Percentiles rank a stretch among this genome's conserved stretches.
These are phyloP conservation scores for Lumnitzera littorea DNA, from an alignment of 345 rosid genomes.

Conservation along the genomic window DNA sequence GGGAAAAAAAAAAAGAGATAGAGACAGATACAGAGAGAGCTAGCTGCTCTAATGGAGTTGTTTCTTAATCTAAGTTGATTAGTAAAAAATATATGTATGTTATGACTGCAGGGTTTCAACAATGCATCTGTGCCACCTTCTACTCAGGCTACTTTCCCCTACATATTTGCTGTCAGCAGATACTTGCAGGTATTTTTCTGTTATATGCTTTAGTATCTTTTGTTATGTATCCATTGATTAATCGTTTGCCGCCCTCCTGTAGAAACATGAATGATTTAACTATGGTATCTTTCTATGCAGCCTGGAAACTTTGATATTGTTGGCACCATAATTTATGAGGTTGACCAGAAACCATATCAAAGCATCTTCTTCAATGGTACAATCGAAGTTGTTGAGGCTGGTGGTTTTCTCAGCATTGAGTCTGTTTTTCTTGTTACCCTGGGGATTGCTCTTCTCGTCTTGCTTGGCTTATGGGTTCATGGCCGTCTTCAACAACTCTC, in stretches of 20 bases:
- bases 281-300: constrained; percentile 25
- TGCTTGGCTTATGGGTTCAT: constrained; percentile 61
- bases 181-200: constrained; percentile 55
- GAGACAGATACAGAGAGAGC: too few species aligned
- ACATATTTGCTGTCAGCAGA: constrained; percentile 75
- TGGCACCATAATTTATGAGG: constrained; percentile 67
- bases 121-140: constrained; percentile 71
- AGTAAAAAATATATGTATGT: too few species aligned
- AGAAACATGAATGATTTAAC: not conserved
- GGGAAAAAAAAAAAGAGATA: too few species aligned
- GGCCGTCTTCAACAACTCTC: constrained; percentile 59
- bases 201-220: not conserved
- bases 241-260: not conserved
- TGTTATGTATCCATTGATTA: not conserved
- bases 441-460: constrained; percentile 50
- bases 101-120: constrained; percentile 52
- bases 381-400: constrained; percentile 83
- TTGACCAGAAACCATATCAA: constrained; percentile 71
- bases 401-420: constrained; percentile 70
- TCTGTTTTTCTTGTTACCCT: constrained; percentile 82
- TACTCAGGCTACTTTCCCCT: constrained; percentile 80
- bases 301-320: constrained; percentile 90
- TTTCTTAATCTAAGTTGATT: too few species aligned
- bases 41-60: too few species aligned
- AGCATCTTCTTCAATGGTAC: constrained; percentile 78